Evolutionary conservation across 768 basidiomycete genomes (phyloP), one percentile per base, ranked within the genome.

Genomic region (Boletellus emodensis): DNA sequence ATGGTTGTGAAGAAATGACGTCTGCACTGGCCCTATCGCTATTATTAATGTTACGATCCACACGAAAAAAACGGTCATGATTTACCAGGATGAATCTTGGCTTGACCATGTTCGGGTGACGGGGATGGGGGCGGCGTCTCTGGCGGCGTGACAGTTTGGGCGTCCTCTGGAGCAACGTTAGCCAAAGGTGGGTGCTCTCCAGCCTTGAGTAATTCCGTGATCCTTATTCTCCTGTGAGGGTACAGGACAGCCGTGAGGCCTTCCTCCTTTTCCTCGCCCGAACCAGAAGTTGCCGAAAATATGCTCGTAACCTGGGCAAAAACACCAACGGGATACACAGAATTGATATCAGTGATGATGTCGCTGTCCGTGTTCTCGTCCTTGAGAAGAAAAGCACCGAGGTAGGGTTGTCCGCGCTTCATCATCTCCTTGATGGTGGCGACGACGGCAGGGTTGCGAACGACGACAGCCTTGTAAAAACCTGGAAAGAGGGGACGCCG

Each of bases 241-340:
- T 94, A 96, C 45, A 96, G 73, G 17, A 96, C 94, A 15, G 90
- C 93, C 6, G 94, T 97, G n/a, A 97, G 74, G 17, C 90, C 90
- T 59, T 92, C 92, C 53, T 91, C 90, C 66, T 83, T 84, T 46
- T 82, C 81, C 39, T 82, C 84, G 7, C 76, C 80, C 0, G 77
- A 72, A 28, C 62, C 77, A 46, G 67, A 60, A 39, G 68, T 71
- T 3, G 80, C 87, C 1, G 87, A 78, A 68, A 94, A 94, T 1
- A 94, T 86, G 56, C 90, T 93, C 1, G 94, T 97, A 46, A 97
- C 93, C 71, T 98, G 95, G 2, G 94, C 94, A 61, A 98, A 96
- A 6, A 97, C 94, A 40, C 95, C 95, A 49, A 97, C 93, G 1
- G 81, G 81, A 67, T 97, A 90, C 6, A 97, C 93, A 38, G 87